These are phyloP conservation scores for Ceriops zippeliana DNA, from an alignment of 345 rosid species.

Conservation along the genomic window DNA sequence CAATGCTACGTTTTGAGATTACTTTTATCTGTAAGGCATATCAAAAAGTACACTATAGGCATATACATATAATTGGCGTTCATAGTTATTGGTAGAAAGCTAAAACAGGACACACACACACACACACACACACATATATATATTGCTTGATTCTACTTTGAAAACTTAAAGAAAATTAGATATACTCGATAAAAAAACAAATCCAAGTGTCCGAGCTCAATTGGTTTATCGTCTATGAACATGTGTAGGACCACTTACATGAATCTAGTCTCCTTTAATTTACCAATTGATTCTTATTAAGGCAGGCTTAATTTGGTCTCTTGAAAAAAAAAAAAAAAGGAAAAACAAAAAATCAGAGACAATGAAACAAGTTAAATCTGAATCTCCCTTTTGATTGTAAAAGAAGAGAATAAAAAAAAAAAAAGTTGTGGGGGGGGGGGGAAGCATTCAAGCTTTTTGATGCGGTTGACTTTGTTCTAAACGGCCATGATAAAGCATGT, in stretches of 20 bases:
- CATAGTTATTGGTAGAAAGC: too few relatives aligned
- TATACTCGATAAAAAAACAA: too few relatives aligned
- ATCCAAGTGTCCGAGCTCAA: neutral
- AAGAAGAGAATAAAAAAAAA: slow-evolving; percentile 3
- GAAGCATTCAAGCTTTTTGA: slow-evolving; percentile 22
- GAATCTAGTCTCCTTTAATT: neutral
- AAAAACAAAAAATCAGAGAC: slow-evolving; percentile 6
- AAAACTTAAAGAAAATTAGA: too few relatives aligned
- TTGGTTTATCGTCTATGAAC: slow-evolving; percentile 3
- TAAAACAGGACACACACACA: too few relatives aligned
- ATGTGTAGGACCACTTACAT: neutral
- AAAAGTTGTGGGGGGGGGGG: neutral
- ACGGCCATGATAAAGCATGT: slow-evolving; percentile 76
- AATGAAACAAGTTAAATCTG: slow-evolving; percentile 27
- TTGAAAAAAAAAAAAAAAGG: slow-evolving; percentile 8
- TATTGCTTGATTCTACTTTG: too few relatives aligned
- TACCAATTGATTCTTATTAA: slow-evolving; percentile 3
- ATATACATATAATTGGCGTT: too few relatives aligned
- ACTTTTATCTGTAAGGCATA: too few relatives aligned
- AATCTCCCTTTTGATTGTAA: slow-evolving; percentile 1
- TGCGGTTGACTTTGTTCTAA: slow-evolving; percentile 55
- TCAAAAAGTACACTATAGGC: too few relatives aligned
- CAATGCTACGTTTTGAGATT: too few relatives aligned
- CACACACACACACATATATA: too few relatives aligned
- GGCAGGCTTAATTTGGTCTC: slow-evolving; percentile 1